Evolutionary conservation across 1,284 basidiomycete genomes (phyloP), one percentile per base, ranked within the genome.

Genomic region (Sanghuangporus sanghuang): DNA sequence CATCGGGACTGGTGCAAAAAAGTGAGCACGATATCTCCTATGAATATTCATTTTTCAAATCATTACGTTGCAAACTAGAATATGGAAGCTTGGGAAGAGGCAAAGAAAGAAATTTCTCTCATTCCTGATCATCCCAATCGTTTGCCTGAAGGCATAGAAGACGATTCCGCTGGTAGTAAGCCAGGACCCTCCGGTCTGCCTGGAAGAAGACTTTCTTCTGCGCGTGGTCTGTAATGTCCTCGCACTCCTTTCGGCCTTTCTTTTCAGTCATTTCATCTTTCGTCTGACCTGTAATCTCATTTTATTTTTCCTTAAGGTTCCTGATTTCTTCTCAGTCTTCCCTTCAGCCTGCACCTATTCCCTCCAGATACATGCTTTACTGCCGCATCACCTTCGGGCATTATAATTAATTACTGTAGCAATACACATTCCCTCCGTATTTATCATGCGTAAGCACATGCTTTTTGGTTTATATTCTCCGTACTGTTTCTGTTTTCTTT

Each of bases 1-100:
- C 97, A 99, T 74, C 85, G 92, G 57, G 96, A 99, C 68, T 98
- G 95, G 92, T 96, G 95, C 73, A 86, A 90, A 77, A 92, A 95
- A 85, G 95, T 94, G 61, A 78, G 74, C 52, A 4, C 14, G 16
- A 12, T 48, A 60, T 48, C 44, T 61, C 57, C 44, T 61, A 54
- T 63, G 39, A 23, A 61, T 49, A 55, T 32, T 38, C 50, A 49
- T 59, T 57, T 27, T 21, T 65, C 63, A 46, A 60, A 57, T 62
- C 42, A 53, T 50, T n/a, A 59, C 39, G 59, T 59, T 36, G 3
- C 36, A 54, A 53, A 60, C 21, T 71, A 97, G 95, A 98, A 98
- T 75, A 81, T 98, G 63, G 92, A 96, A 71, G 92, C 91, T 61
- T 99, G 96, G 96, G 90, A 97, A 77, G 93, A 94, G 70, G 96